Evolutionary conservation across 768 basidiomycete genomes (phyloP).

Genomic region (Termitomyces sp.): DNA sequence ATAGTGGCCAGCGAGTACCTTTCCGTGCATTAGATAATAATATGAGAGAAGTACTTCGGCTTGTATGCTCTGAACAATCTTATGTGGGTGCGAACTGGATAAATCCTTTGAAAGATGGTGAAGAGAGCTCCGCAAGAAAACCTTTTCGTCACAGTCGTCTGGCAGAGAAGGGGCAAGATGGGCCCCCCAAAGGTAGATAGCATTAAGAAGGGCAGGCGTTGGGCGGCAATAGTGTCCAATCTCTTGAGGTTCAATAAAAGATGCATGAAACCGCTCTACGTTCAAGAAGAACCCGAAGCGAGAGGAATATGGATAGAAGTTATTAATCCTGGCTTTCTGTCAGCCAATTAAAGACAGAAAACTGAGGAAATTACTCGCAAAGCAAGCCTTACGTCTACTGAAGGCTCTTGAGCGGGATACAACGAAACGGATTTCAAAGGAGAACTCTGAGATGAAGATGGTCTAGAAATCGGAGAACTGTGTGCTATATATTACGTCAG

Average conservation of each 20-base stretch:
- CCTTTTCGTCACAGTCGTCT: slow-evolving; percentile 23
- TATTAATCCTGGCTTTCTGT: slow-evolving; percentile 16
- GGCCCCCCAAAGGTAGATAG: slow-evolving; percentile 33
- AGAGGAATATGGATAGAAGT: slow-evolving; percentile 36
- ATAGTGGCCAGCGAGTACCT: slow-evolving; percentile 43
- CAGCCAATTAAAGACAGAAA: background rate
- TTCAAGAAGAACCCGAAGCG: slow-evolving; percentile 54
- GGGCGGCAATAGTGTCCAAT: slow-evolving; percentile 27
- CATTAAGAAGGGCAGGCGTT: slow-evolving; percentile 30
- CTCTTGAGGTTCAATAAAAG: slow-evolving; percentile 23
- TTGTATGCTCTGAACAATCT: slow-evolving; percentile 39
- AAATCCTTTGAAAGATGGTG: slow-evolving; percentile 32
- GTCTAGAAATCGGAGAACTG: background rate
- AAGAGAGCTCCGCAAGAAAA: slow-evolving; percentile 33
- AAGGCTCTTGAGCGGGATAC: slow-evolving; percentile 5
- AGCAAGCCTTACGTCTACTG: slow-evolving; percentile 11
- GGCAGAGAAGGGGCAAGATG: slow-evolving; percentile 23
- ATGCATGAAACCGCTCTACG: slow-evolving; percentile 33
- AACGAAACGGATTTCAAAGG: background rate
- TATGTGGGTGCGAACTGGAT: slow-evolving; percentile 33
- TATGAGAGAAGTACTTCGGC: slow-evolving; percentile 48
- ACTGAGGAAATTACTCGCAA: slow-evolving; percentile 4
- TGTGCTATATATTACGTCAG: background rate
- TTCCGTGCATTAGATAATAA: slow-evolving; percentile 44
- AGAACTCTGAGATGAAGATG: background rate